Evolutionary conservation across 305 asterid genomes (phyloP).

Genomic region (Nicotiana rustica): DNA sequence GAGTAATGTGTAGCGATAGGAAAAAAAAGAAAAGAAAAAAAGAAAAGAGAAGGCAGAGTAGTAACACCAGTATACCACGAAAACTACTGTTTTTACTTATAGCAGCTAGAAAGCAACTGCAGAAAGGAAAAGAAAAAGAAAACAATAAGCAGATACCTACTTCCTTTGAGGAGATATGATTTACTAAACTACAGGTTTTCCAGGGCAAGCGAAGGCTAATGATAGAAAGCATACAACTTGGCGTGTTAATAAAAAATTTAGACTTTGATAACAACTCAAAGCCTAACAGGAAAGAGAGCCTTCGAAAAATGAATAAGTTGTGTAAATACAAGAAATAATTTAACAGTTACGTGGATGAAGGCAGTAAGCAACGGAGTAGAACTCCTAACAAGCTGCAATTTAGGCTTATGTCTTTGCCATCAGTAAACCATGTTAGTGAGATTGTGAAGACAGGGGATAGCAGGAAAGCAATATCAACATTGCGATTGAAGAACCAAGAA

Average conservation of each 20-base stretch:
- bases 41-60: not conserved
- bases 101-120: conserved; percentile 8
- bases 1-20: not conserved
- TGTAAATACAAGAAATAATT: not conserved
- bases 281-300: conserved; percentile 8
- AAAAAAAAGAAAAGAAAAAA: not conserved
- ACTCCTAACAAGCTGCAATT: not conserved
- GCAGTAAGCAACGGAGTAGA: conserved; percentile 21
- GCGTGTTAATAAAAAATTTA: conserved; percentile 22
- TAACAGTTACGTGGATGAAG: not conserved
- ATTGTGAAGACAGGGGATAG: not conserved
- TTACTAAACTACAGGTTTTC: conserved; percentile 25
- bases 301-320: conserved; percentile 14
- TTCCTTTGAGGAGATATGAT: not conserved
- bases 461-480: conserved; percentile 18
- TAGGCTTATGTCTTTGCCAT: conserved; percentile 3
- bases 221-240: not conserved
- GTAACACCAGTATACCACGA: not conserved
- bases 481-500: not conserved
- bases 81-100: conserved; percentile 17
- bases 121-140: conserved; percentile 3
- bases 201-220: not conserved
- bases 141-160: not conserved
- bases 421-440: conserved; percentile 3
- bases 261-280: conserved; percentile 17